Evolutionary conservation across 768 basidiomycete species (phyloP).

Genomic region (Xanthoconium stramineum): DNA sequence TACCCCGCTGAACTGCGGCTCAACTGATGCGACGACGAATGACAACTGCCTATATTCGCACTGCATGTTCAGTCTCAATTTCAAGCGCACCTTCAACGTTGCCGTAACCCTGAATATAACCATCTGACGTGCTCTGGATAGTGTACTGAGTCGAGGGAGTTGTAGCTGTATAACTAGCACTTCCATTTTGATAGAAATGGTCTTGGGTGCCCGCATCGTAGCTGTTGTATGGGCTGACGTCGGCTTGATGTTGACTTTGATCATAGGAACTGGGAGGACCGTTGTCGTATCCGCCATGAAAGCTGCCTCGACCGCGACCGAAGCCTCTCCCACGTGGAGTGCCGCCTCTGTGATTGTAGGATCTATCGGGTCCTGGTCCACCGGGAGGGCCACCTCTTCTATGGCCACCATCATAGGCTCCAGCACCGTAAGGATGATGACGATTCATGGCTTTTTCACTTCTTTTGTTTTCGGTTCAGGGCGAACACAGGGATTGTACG

Average conservation of each 20-base stretch:
- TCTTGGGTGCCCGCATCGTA: constrained; percentile 59
- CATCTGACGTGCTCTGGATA: constrained; percentile 42
- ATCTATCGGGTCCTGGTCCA: constrained; percentile 72
- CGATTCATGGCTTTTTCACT: constrained; percentile 62
- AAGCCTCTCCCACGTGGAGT: constrained; percentile 44
- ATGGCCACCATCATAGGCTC: constrained; percentile 57
- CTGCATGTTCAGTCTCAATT: constrained; percentile 54
- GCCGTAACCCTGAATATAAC: constrained; percentile 59
- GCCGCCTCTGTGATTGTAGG: constrained; percentile 61
- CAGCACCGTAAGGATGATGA: constrained; percentile 78
- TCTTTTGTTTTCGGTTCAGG: constrained; percentile 27
- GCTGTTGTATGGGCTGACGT: constrained; percentile 64
- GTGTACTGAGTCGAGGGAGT: constrained; percentile 53
- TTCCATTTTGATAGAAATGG: constrained; percentile 70
- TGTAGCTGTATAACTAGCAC: constrained; percentile 51
- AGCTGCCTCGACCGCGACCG: constrained; percentile 53
- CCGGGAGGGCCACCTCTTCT: constrained; percentile 63
- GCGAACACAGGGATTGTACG: constrained; percentile 23
- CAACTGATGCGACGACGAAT: constrained; percentile 32
- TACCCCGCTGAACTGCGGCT: constrained; percentile 51
- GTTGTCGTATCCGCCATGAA: constrained; percentile 54
- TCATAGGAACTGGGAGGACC: constrained; percentile 58
- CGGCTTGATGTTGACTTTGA: constrained; percentile 60
- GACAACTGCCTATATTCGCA: constrained; percentile 41
- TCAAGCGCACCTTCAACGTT: constrained; percentile 84